phyloP scores from a whole-genome alignment of 495 filamentous ascomycete genomes.

The Penicillium parvum region DNA sequence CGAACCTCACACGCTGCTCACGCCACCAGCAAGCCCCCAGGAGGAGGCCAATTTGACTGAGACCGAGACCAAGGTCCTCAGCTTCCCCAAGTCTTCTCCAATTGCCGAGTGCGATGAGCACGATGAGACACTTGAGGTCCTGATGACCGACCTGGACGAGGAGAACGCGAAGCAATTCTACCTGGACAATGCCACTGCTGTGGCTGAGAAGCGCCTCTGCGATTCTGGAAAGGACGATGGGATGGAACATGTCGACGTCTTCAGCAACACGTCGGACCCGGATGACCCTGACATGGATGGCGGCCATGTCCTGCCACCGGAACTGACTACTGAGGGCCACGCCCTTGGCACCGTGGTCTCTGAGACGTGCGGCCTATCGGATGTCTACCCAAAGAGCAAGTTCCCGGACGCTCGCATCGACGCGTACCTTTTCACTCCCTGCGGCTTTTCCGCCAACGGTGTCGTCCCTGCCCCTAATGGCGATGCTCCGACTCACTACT shows the following conservation, averaged over 20 bases:
- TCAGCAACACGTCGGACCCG: conserved; percentile 70
- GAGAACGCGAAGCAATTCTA: conserved; percentile 96
- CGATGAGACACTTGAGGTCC: conserved; percentile 93
- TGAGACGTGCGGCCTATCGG: conserved; percentile 81
- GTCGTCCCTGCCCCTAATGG: conserved; percentile 79
- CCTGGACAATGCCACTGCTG: conserved; percentile 83
- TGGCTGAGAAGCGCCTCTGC: conserved; percentile 75
- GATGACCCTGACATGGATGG: conserved; percentile 52
- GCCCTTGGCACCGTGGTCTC: conserved; percentile 90
- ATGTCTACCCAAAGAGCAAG: conserved; percentile 78
- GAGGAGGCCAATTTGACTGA: conserved; percentile 41
- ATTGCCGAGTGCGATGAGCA: conserved; percentile 43
- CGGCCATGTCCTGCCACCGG: conserved; percentile 59
- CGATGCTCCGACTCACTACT: conserved; percentile 75
- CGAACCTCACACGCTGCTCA: conserved; percentile 72
- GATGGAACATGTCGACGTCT: conserved; percentile 65
- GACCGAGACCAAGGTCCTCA: conserved; percentile 68
- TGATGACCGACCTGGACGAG: conserved; percentile 97
- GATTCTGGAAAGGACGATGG: conserved; percentile 44
- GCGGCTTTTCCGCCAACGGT: conserved; percentile 97
- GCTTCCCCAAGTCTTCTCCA: conserved; percentile 34
- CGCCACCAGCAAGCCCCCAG: conserved; percentile 76
- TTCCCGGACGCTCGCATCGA: conserved; percentile 95
- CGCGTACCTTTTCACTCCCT: conserved; percentile 94
- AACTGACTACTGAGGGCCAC: conserved; percentile 88